Evolutionary conservation across 441 rosid genomes (phyloP), one percentile per base, ranked within the genome.

Genomic region (Erodium trifolium): DNA sequence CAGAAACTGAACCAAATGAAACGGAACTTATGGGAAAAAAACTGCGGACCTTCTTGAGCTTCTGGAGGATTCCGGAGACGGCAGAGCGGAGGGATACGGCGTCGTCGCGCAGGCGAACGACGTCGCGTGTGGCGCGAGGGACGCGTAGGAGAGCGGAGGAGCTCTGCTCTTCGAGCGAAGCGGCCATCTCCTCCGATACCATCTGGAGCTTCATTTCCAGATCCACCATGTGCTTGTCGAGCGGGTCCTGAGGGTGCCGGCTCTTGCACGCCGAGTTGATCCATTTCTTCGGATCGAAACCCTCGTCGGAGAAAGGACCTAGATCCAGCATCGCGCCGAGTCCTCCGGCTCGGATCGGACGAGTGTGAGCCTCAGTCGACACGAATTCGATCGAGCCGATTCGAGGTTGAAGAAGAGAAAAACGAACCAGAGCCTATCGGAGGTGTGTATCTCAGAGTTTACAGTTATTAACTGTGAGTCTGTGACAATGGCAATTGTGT

Each of bases 131-230:
- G 71, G 96, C 96, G 12, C 98, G 96, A 3, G 99, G 99, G 45
- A 92, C 93, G 67, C 99, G 99, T 77, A 92, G 93, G 75, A 94
- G 87, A 37, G 97, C 83, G 5, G 90, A 76, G 66, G 88, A 80
- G 79, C 96, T 92, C 82, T 90, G 99, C 71, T 94, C 99, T 83
- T 94, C 94, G 27, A 94, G 97, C 31, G 97, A 87, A 59, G 90
- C 86, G 34, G 94, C 86, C 78, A 94, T 94, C 87, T 94, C 99
- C 83, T 94, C 99, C 63, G 98, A 90, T 17, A 87, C 83, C 83
- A 92, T 92, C 86, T 94, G 99, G 63, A 94, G 97, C 96, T 94
- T 94, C 99, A 92, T 92, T 68, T 94, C 99, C 75, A 94, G 91
- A 88, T 94, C 99, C 74, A 87, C 89, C 65, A 92, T 80, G 79